Evolutionary conservation across 345 rosid genomes (phyloP).

Genomic region (Ricinus communis): DNA sequence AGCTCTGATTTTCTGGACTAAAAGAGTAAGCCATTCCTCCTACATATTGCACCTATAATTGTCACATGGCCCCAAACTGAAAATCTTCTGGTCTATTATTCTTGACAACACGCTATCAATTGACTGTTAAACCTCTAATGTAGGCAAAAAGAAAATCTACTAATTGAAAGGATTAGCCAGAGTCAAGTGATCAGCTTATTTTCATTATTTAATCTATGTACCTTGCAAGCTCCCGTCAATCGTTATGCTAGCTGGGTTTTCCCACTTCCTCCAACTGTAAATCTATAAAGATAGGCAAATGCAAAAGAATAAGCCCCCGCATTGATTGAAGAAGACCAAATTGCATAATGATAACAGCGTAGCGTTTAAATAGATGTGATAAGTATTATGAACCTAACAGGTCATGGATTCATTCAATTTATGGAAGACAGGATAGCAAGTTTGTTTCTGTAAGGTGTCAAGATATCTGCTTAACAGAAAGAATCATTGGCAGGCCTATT

Average conservation of each 20-base stretch:
- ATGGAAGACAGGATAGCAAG: too few species aligned
- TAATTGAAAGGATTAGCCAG: not conserved
- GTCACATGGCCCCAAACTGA: not conserved
- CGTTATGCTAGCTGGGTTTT: slow-evolving; percentile 52
- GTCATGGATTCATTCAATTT: not conserved
- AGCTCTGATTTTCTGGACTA: too few species aligned
- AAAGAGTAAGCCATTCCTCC: too few species aligned
- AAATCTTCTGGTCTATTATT: not conserved
- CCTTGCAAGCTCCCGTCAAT: slow-evolving; percentile 66
- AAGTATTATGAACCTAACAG: not conserved
- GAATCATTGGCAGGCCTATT: not conserved
- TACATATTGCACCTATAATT: too few species aligned
- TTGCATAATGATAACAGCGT: not conserved
- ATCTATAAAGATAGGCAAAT: slow-evolving; percentile 43
- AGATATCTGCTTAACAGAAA: too few species aligned
- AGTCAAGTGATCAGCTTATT: not conserved
- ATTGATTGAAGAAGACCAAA: not conserved
- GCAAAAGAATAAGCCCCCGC: slow-evolving; percentile 3
- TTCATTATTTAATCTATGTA: slow-evolving; percentile 17
- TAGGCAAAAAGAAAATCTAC: too few species aligned
- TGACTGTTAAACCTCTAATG: not conserved
- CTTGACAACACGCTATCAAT: not conserved
- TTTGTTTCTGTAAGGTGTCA: too few species aligned
- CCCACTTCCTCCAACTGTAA: slow-evolving; percentile 96
- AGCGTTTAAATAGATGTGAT: not conserved